Conservation (phyloP, 148 eudicot species). For the Drosera capensis region DNA sequence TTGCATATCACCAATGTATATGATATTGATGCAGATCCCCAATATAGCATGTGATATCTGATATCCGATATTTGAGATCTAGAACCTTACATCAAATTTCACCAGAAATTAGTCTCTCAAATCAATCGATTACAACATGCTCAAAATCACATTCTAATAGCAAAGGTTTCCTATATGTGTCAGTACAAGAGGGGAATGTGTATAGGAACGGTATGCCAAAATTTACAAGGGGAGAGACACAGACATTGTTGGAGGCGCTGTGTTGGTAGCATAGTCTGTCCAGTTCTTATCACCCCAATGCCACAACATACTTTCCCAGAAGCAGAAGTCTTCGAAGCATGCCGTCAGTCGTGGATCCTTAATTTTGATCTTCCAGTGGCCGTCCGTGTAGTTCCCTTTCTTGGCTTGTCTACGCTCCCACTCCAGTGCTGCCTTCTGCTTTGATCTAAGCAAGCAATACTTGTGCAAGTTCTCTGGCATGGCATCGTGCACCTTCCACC, state of each 20-base stretch:
- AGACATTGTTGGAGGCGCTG: constrained; percentile 16
- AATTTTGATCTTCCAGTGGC: constrained; percentile 69
- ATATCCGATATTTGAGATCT: too few relatives aligned
- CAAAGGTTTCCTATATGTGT: too few relatives aligned
- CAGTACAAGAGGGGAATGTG: too few relatives aligned
- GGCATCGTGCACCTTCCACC: constrained; percentile 94
- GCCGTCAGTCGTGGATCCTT: constrained; percentile 43
- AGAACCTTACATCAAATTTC: too few relatives aligned
- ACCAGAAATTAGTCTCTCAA: too few relatives aligned
- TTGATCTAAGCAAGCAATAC: constrained; percentile 63
- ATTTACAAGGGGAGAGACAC: background rate
- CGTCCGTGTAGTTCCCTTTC: constrained; percentile 59
- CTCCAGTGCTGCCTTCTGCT: constrained; percentile 73
- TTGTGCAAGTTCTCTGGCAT: constrained; percentile 71
- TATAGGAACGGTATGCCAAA: too few relatives aligned
- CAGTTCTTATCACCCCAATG: constrained; percentile 92
- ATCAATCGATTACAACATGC: too few relatives aligned
- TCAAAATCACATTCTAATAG: too few relatives aligned
- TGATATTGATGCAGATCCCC: too few relatives aligned
- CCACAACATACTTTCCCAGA: constrained; percentile 97
- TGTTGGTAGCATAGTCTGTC: constrained; percentile 59
- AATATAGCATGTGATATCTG: too few relatives aligned
- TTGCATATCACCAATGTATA: too few relatives aligned
- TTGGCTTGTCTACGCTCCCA: constrained; percentile 77
- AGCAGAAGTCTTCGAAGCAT: constrained; percentile 75